Evolutionary conservation across 2,329 filamentous ascomycete genomes (phyloP), one percentile per base, ranked within the genome.

Genomic region (Diaporthe sp.): DNA sequence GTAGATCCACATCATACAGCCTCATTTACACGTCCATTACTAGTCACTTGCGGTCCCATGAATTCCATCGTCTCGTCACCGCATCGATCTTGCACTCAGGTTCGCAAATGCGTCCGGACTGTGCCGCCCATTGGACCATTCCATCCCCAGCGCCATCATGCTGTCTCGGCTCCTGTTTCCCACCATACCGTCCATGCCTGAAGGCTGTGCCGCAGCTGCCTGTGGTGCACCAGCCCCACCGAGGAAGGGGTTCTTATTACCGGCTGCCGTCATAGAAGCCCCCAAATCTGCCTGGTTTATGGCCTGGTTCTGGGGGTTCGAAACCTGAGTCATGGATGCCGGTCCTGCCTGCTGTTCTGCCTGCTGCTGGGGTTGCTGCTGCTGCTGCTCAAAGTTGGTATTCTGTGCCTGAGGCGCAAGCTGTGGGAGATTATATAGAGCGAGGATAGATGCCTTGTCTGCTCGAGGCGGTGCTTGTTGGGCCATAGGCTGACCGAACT

Each of bases 31-130:
- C 19, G 15, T 72, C n/a, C 51, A 67, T 51, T 34, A n/a, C 51
- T 42, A 53, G 46, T 49, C 57, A 12, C 71, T 67, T 44, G 10
- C 44, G 17, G 25, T 49, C 57, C 37, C 71, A 42, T 62, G 37
- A 31, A 28, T 71, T 62, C 62, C 58, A 51, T 76, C 53, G 78
- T 76, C 57, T 31, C 49, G 76, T 84, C 78, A 82, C 74, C 81
- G 84, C 79, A 88, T 80, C 80, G 90, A 88, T 78, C 89, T 86
- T 71, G 93, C 91, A 80, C 93, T 95, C 78, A 96, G 85, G 70
- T 92, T 94, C 3, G 94, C 91, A 87, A 95, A 96, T 19, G 94
- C 94, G 83, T 96, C 94, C 4, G 94, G 94, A 79, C 93, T 95
- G 81, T 95, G 94, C 57, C 94, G 87, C 13, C 94, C 94, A 79